Evolutionary conservation across 2,329 filamentous ascomycete species (phyloP), one percentile per base, ranked within the genome.

Genomic region (Coniella vitis): DNA sequence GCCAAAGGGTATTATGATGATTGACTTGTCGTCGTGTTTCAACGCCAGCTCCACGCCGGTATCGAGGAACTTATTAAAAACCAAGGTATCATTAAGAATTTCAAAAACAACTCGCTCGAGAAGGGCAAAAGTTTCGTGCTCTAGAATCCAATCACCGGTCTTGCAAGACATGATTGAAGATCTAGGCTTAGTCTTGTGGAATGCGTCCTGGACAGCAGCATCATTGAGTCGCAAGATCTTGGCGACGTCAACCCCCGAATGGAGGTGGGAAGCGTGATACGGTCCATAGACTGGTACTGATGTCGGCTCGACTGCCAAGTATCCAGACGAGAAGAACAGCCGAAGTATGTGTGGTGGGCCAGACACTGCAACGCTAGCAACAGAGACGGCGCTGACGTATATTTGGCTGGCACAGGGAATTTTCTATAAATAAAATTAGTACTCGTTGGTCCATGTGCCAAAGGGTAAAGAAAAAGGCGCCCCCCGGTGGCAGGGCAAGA

Each of bases 261-360:
- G 71, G n/a, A 80, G 64, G 58, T 79, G 75, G 3, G 70, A 54
- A 34, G 78, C 74, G 57, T 81, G 78, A 56, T 79, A 81, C 7
- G 78, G 77, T 0, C 73, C 78, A 54, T 75, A 73, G 21, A 81
- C 70, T 0, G 76, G 74, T 45, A 79, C 70, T 2, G 69, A 63
- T n/a, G 69, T 70, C 13, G 69, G 65, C 54, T 69, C 70, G 31
- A 64, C 61, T 7, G 69, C 64, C 31, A 71, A 68, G 38, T 67
- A 55, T 13, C 67, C 60, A 25, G 65, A 63, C 39, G 64, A 62
- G 47, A 69, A 66, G 21, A 81, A 62, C 4, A 63, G 58, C 48
- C 68, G 66, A 21, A 80, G 63, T 0, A 71, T 74, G 2, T 64
- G 56, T 17, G 78, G 78, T 37, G 76, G 74, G 13, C 77, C 78